Evolutionary conservation across 2,329 filamentous ascomycete genomes (phyloP).

Genomic region (Balansia obtecta): DNA sequence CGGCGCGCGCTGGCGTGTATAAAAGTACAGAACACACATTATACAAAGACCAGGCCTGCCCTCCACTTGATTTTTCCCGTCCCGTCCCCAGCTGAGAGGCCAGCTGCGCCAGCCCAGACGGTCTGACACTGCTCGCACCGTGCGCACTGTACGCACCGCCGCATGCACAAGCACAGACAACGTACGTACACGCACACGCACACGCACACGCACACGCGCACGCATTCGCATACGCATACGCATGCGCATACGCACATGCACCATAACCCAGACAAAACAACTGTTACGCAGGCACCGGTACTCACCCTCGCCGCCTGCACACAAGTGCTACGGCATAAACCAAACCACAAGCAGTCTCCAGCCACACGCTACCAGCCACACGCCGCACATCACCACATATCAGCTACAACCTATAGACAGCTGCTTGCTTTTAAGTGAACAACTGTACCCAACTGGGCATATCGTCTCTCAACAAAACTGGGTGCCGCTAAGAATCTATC

Average conservation of each 20-base stretch:
- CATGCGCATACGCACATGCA: no score
- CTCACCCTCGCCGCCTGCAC: no score
- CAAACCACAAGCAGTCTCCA: background rate
- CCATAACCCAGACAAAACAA: no score
- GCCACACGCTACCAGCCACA: slow-evolving; percentile 5
- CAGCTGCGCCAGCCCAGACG: background rate
- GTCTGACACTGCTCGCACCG: background rate
- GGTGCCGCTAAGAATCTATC: background rate
- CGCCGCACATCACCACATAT: background rate
- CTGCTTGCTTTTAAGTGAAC: background rate
- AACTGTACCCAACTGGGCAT: background rate
- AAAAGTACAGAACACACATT: slow-evolving; percentile 32
- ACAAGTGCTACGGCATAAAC: no score
- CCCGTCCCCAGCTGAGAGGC: slow-evolving; percentile 10
- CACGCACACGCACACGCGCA: no score
- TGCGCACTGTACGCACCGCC: no score
- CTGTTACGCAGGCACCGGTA: no score
- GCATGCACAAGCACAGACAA: no score
- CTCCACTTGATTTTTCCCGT: slow-evolving; percentile 28
- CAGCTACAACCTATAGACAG: background rate
- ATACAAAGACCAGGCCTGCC: slow-evolving; percentile 31
- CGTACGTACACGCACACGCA: background rate
- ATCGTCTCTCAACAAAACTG: background rate
- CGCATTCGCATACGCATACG: no score
- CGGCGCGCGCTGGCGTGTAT: slow-evolving; percentile 23